Base-by-base conservation (phyloP, 2,329 filamentous ascomycete species). In the Beauveria pseudobassiana region DNA sequence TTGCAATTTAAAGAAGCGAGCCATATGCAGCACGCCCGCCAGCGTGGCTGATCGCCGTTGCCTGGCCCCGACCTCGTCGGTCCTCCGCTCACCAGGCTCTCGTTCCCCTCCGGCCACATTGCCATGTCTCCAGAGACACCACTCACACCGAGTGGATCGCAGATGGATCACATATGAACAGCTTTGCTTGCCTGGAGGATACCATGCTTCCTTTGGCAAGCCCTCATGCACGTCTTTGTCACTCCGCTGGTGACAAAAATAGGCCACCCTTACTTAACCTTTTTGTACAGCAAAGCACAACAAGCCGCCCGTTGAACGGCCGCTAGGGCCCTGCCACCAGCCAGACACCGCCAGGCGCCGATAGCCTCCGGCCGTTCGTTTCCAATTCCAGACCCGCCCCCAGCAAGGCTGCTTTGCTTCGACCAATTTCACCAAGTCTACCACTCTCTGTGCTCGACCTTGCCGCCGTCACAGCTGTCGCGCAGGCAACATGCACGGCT, bases 321-420 rank as follows among this genome's bases (percentile, higher is more conserved):
- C 40, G 49, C 49, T 53, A 24, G 57, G 49, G 49, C 30, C 45
- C 55, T 45, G 45, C 20, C 28, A 14, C 46, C 46, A 43, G 38
- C 46, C 49, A 53, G 57, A 46, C 49, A 60, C 57, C 57, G 57
- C 57, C 45, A 60, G 48, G 48, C 49, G 57, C 57, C 49, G 57
- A 60, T 60, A 49, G 57, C 48, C 48, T 30, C 34, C n/a, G 45
- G 57, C n/a, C 18, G 8, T 51, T 60, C 40, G 57, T 51, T 59
- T 38, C 45, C 50, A 38, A 28, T 34, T 43, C 18, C 57, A 52
- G 34, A 4, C 38, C 57, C 34, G 45, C 48, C 57, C 38, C 48
- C 50, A 20, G 2, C 46, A 50, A 43, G 24, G 10, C 24, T 14
- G 16, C 53, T 28, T 34, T 34, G 40, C 20, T 42, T 55, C 20